Base-by-base conservation (phyloP, 129 eudicot species). In the Calendula officinalis region DNA sequence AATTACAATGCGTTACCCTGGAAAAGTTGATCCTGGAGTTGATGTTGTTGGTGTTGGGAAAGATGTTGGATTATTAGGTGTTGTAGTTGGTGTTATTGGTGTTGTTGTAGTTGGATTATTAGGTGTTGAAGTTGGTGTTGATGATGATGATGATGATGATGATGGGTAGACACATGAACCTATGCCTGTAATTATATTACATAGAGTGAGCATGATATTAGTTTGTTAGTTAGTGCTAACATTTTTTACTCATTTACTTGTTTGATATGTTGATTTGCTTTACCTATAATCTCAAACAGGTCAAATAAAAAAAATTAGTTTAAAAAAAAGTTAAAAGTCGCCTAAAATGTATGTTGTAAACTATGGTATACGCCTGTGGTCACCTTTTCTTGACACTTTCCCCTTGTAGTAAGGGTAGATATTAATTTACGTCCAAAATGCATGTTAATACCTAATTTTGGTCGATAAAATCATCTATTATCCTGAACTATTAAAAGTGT, bases 91-190 rank as follows among this genome's bases (percentile, higher is more conserved):
- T 49, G 67, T 72, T 15, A 77, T 58, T 2, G 62, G 44, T 13
- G 71, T 14, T 27, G 61, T 32, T 8, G 62, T 38, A n/a, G 81
- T 27, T 11, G 83, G 57, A 3, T 13, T 8, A 17, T 8, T 8
- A 0, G 71, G 6, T 1, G 48, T 7, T 6, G 84, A 17, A 0
- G 65, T 5, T n/a, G 75, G 7, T 7, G 92, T 47, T 5, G 78
- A 35, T 12, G 81, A 56, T 0, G 83, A 52, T 0, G 84, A 75
- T 5, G 88, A 59, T 10, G 86, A 70, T 13, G 83, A 75, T n/a
- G 88, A 68, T 36, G 95, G 80, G 68, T 51, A 91, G 41, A 78
- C 65, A 62, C 98, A 91, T 41, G 96, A 70, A 63, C 97, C 97
- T 13, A 78, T 36, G 74, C 97, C 97, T 90, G 72, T 43, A 66